Evolutionary conservation across 108 stramenopile genomes (phyloP).

Genomic region (Cyclotella kingstonii): DNA sequence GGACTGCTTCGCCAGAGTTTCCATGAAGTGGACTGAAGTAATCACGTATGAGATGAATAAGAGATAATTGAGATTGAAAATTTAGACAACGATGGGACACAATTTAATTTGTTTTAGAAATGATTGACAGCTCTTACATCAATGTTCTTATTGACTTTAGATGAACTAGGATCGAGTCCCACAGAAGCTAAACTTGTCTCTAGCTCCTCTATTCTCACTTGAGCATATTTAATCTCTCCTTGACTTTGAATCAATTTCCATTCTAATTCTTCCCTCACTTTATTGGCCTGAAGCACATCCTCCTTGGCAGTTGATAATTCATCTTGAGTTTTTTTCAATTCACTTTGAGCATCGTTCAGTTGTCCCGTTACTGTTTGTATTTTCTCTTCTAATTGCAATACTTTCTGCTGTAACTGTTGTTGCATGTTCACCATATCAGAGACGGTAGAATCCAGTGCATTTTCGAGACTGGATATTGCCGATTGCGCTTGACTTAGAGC

Average conservation of each 20-base stretch:
- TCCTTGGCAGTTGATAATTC: too few relatives aligned
- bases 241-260: conserved; percentile 9
- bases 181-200: conserved; percentile 15
- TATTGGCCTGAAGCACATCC: too few relatives aligned
- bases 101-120: background rate
- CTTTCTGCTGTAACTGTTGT: conserved; percentile 23
- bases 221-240: conserved; percentile 1
- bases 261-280: conserved; percentile 21
- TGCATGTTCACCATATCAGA: conserved; percentile 37
- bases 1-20: conserved; percentile 20
- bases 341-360: conserved; percentile 3
- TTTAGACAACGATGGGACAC: background rate
- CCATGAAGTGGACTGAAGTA: conserved; percentile 15
- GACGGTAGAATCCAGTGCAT: conserved; percentile 31
- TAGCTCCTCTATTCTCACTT: conserved; percentile 12
- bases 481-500: conserved; percentile 34
- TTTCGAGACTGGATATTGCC: conserved; percentile 34
- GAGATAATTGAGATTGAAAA: background rate
- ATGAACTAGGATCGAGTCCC: conserved; percentile 7
- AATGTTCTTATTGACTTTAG: background rate
- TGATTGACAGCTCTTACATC: conserved; percentile 1
- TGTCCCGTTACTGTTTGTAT: conserved; percentile 6
- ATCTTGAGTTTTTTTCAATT: conserved; percentile 8
- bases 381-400: conserved; percentile 16
- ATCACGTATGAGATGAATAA: background rate